These are phyloP conservation scores for Dichotomopilus funicola DNA, from an alignment of 2,329 filamentous ascomycete species.

Conservation along the genomic window DNA sequence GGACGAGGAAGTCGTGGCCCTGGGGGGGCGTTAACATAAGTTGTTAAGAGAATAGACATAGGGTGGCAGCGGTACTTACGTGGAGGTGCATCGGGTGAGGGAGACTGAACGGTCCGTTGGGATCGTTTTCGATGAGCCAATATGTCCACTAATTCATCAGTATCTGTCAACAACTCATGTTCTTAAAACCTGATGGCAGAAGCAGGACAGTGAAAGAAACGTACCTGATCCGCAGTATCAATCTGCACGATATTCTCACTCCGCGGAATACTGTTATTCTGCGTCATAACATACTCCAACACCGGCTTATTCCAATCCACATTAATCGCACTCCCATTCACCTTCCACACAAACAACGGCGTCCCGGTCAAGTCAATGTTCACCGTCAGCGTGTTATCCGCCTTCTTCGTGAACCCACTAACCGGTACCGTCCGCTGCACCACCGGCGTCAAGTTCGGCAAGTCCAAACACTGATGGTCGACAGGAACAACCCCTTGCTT, in stretches of 20 bases:
- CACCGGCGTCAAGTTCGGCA: constrained; percentile 24
- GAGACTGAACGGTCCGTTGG: constrained; percentile 20
- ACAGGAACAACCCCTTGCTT: constrained; percentile 16
- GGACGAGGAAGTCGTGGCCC: constrained; percentile 32
- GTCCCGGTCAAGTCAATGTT: constrained; percentile 15
- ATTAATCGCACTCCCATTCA: constrained; percentile 27
- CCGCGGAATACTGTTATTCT: constrained; percentile 26
- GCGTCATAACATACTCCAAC: constrained; percentile 28
- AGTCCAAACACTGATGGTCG: constrained; percentile 22
- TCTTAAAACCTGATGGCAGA: neutral
- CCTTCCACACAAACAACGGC: constrained; percentile 24
- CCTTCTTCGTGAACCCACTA: constrained; percentile 17
- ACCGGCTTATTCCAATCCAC: constrained; percentile 34
- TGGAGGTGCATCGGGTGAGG: constrained; percentile 29
- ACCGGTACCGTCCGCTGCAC: constrained; percentile 20
- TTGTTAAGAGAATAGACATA: neutral
- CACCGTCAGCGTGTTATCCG: constrained; percentile 21
- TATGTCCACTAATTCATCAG: constrained; percentile 24
- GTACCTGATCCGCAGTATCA: constrained; percentile 16
- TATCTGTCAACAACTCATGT: too few relatives aligned
- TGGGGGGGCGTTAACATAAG: constrained; percentile 10
- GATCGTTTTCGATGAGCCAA: constrained; percentile 32
- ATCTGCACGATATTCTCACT: constrained; percentile 25
- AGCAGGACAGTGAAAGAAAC: neutral
- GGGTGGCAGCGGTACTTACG: constrained; percentile 9